Evolutionary conservation across 2,329 filamentous ascomycete species (phyloP).

Genomic region (Juglanconis juglandina): DNA sequence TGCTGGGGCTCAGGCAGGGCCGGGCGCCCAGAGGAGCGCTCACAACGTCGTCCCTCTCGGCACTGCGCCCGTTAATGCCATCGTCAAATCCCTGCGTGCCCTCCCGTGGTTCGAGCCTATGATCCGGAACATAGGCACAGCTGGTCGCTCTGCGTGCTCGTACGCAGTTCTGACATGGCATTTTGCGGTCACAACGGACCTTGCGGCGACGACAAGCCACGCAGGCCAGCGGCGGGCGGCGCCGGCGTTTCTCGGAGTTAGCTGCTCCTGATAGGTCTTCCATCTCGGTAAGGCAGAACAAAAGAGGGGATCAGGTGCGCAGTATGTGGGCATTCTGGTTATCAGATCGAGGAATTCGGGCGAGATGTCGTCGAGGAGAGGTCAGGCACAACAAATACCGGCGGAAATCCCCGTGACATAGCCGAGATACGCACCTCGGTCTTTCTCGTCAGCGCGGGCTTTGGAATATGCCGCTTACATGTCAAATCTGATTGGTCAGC

Average conservation of each 20-base stretch:
- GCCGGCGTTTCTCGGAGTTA: constrained; percentile 19
- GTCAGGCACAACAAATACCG: neutral
- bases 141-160: constrained; percentile 30
- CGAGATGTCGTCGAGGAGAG: neutral
- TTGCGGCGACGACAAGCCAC: constrained; percentile 41
- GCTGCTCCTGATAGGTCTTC: neutral
- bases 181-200: constrained; percentile 39
- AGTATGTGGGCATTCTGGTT: neutral
- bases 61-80: neutral
- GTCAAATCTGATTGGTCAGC: neutral
- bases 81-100: neutral
- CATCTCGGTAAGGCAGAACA: neutral
- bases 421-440: neutral
- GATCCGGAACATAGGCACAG: constrained; percentile 32
- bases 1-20: neutral
- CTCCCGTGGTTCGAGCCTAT: constrained; percentile 12
- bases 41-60: constrained; percentile 3
- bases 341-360: neutral
- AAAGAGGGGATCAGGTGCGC: neutral
- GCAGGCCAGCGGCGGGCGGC: constrained; percentile 27
- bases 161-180: constrained; percentile 40
- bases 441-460: neutral
- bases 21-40: neutral
- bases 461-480: neutral
- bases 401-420: neutral